These are phyloP conservation scores for Trifolium fragiferum DNA, from an alignment of 306 rosid genomes.

Conservation along the genomic window DNA sequence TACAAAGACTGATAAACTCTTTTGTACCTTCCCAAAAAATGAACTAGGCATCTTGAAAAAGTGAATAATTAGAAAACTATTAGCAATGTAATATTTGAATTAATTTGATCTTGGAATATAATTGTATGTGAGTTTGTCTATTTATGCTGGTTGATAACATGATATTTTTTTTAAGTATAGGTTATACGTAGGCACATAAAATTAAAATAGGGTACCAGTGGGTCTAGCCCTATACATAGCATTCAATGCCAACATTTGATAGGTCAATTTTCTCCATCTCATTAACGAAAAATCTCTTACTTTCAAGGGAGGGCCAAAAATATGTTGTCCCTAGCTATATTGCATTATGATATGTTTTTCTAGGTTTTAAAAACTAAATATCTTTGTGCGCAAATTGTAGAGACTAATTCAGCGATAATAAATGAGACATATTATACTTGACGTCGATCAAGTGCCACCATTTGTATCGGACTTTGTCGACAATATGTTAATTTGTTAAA, in stretches of 20 bases:
- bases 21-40: conserved; percentile 48
- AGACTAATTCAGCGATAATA: too few relatives aligned
- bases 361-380: neutral
- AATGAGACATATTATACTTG: too few relatives aligned
- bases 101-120: neutral
- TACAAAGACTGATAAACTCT: conserved; percentile 44
- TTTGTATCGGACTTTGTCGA: neutral
- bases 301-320: conserved; percentile 30
- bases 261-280: conserved; percentile 19
- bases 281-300: neutral
- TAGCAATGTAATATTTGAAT: neutral
- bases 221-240: neutral
- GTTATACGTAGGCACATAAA: neutral
- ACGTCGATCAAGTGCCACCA: neutral
- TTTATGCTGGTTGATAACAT: neutral
- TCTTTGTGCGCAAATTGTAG: neutral
- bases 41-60: conserved; percentile 32
- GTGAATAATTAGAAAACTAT: neutral
- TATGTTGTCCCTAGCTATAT: neutral
- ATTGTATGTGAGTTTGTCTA: neutral
- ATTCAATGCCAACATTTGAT: conserved; percentile 24
- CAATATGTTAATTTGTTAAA: neutral
- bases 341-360: neutral
- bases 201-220: neutral
- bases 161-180: neutral